Conservation (phyloP, 805 yeast genomes). For the Wickerhamomyces sydowiorum region DNA sequence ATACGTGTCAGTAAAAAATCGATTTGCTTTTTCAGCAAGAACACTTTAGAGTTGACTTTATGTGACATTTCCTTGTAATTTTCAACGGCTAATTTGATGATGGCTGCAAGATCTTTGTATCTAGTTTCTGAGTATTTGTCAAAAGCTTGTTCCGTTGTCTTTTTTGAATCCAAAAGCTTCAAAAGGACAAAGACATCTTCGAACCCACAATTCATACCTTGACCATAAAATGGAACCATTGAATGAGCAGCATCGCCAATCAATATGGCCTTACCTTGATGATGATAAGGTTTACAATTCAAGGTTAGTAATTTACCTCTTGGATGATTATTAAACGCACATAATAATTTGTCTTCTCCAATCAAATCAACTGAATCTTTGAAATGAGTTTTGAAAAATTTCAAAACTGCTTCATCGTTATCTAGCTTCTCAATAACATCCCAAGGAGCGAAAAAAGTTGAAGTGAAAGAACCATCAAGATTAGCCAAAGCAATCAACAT, state of each 20-base stretch:
- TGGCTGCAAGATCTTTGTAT: conserved; percentile 65
- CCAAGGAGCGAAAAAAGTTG: conserved; percentile 86
- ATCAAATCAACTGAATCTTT: conserved; percentile 70
- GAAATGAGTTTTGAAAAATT: conserved; percentile 57
- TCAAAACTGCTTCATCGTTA: conserved; percentile 36
- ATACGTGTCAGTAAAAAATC: conserved; percentile 60
- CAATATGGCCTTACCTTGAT: conserved; percentile 53
- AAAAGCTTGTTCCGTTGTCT: neutral
- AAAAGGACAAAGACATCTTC: conserved; percentile 77
- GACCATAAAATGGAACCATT: conserved; percentile 98
- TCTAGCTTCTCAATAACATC: conserved; percentile 48
- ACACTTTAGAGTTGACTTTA: conserved; percentile 58
- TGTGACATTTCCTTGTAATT: conserved; percentile 88
- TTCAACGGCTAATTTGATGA: conserved; percentile 69
- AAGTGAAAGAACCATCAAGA: conserved; percentile 79
- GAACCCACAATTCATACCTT: conserved; percentile 94
- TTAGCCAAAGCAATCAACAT: conserved; percentile 92
- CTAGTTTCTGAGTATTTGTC: conserved; percentile 24
- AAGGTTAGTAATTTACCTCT: conserved; percentile 75
- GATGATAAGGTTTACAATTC: conserved; percentile 64
- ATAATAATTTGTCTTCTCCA: conserved; percentile 47
- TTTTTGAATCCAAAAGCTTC: conserved; percentile 20
- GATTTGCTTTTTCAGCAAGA: conserved; percentile 57
- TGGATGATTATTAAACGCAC: conserved; percentile 55
- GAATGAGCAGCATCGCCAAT: conserved; percentile 95